Percentiles rank a stretch among this genome's conserved stretches.
These are phyloP conservation scores for Plectosphaerella cucumerina DNA, from an alignment of 2,329 filamentous ascomycete genomes.

Conservation along the genomic window DNA sequence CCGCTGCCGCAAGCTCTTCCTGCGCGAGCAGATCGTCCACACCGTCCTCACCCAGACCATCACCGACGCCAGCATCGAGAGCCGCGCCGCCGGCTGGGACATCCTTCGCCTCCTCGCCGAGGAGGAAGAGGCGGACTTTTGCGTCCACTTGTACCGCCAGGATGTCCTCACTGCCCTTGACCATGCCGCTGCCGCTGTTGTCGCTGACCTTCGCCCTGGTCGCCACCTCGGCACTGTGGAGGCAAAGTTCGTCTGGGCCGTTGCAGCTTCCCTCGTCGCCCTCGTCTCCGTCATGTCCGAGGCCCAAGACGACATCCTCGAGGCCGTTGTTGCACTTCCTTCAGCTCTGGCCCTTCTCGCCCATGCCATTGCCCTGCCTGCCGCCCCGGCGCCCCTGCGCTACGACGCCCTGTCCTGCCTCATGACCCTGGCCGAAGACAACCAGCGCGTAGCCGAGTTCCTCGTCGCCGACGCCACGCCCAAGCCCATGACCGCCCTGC, in stretches of 20 bases:
- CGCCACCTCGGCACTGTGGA: constrained; percentile 47
- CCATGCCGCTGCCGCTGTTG: constrained; percentile 49
- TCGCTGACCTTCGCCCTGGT: constrained; percentile 26
- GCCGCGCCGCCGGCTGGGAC: constrained; percentile 63
- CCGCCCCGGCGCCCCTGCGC: constrained; percentile 34
- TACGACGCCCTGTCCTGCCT: constrained; percentile 51
- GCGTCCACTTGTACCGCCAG: constrained; percentile 58
- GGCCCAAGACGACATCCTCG: constrained; percentile 56
- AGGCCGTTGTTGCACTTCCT: constrained; percentile 45
- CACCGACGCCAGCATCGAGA: constrained; percentile 59
- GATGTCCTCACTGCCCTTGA: constrained; percentile 59
- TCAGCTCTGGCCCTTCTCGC: constrained; percentile 51
- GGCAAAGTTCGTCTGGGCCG: constrained; percentile 48
- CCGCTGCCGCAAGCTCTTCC: constrained; percentile 59
- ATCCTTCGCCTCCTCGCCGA: constrained; percentile 58
- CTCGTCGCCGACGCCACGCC: constrained; percentile 46
- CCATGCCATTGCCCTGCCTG: constrained; percentile 40
- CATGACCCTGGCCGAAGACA: constrained; percentile 57
- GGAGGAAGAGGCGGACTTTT: constrained; percentile 64
- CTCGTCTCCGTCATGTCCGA: constrained; percentile 52
- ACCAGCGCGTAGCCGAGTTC: constrained; percentile 44
- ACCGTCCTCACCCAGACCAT: constrained; percentile 60
- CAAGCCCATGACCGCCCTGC: constrained; percentile 44
- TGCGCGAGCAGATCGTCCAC: constrained; percentile 63
- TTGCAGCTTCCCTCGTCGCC: constrained; percentile 48